These are phyloP conservation scores for Kazachstania africana DNA, from an alignment of 805 yeast species.

Conservation along the genomic window DNA sequence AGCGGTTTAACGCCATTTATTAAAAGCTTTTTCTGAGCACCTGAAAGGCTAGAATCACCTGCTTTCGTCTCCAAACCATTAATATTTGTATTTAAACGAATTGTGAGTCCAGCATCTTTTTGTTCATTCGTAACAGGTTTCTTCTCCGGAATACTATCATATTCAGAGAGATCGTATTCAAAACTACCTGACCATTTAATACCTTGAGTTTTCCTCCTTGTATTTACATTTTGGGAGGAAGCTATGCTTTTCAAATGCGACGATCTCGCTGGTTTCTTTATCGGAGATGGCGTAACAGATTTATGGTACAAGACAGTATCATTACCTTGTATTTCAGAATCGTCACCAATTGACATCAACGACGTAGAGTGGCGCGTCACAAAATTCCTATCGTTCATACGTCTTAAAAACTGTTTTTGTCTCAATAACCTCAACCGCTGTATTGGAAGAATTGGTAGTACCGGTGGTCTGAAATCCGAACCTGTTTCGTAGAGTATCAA, in stretches of 20 bases:
- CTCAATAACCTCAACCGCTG: constrained; percentile 21
- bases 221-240: not conserved
- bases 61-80: too few species aligned
- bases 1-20: not conserved
- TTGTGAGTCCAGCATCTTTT: too few species aligned
- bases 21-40: not conserved
- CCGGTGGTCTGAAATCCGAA: constrained; percentile 16
- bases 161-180: constrained; percentile 19
- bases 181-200: constrained; percentile 22
- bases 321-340: not conserved
- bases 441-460: constrained; percentile 22
- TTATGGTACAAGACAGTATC: constrained; percentile 5
- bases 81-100: too few species aligned
- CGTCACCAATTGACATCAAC: not conserved
- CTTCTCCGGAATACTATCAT: constrained; percentile 6
- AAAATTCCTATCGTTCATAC: constrained; percentile 1
- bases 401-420: constrained; percentile 16
- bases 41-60: not conserved
- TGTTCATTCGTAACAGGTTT: not conserved
- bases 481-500: constrained; percentile 5
- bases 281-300: constrained; percentile 18
- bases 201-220: constrained; percentile 4
- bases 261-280: constrained; percentile 4
- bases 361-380: too few species aligned
- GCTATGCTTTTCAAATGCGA: not conserved